These are phyloP conservation scores for Garcia nutans DNA, from an alignment of 345 rosid genomes.

Conservation along the genomic window DNA sequence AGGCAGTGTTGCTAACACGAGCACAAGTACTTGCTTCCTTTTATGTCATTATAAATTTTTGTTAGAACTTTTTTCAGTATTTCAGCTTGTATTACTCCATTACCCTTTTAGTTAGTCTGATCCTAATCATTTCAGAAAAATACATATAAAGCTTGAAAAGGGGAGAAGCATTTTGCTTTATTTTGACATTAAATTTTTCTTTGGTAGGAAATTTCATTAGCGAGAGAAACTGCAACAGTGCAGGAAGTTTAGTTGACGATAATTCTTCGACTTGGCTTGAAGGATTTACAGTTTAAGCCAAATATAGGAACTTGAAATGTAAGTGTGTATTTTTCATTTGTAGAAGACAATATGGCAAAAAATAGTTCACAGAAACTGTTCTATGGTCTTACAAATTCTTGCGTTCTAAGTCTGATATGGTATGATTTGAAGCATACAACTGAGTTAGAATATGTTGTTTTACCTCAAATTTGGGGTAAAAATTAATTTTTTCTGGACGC, in stretches of 20 bases:
- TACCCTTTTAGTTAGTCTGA: neutral
- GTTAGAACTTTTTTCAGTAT: too few species aligned
- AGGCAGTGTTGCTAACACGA: neutral
- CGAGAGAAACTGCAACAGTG: conserved; percentile 31
- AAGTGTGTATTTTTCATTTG: neutral
- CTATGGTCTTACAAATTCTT: neutral
- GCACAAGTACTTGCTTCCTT: neutral
- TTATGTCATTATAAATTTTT: neutral
- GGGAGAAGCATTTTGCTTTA: neutral
- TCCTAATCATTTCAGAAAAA: too few species aligned
- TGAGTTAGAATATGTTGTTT: neutral
- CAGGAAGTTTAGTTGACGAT: conserved; percentile 19
- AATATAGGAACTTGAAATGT: neutral
- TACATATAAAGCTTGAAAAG: neutral
- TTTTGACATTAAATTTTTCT: neutral
- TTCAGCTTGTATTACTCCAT: neutral
- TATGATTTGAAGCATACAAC: too few species aligned
- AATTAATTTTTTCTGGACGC: too few species aligned
- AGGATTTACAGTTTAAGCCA: neutral
- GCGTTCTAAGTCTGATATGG: neutral
- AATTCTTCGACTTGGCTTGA: neutral
- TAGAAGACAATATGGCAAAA: neutral
- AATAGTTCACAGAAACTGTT: neutral
- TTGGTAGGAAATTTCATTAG: conserved; percentile 43
- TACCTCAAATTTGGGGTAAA: neutral